A percentile compares a stretch with the other conserved stretches of the same genome.
These are phyloP conservation scores for Apiospora koreana DNA, from an alignment of 2,329 filamentous ascomycete species.

Conservation along the genomic window DNA sequence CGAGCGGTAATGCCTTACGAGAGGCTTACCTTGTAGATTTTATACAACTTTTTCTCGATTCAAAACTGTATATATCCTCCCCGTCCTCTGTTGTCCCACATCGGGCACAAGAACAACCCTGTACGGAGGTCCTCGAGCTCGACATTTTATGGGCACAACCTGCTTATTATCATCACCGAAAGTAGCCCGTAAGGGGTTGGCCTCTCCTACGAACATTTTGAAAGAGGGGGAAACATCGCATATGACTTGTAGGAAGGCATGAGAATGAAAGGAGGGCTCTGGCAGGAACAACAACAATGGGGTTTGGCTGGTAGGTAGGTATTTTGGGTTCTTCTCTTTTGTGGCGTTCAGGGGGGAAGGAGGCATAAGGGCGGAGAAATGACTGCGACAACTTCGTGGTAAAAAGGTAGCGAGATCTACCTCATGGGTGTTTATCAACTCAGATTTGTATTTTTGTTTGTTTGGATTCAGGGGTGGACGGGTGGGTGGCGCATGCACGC, in stretches of 20 bases:
- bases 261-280: background rate
- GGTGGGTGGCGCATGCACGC: background rate
- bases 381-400: background rate
- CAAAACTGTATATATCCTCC: conserved; percentile 11
- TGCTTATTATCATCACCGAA: background rate
- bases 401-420: conserved; percentile 10
- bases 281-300: background rate
- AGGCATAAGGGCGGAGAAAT: background rate
- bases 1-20: conserved; percentile 17
- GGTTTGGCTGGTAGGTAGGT: background rate
- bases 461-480: background rate
- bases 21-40: conserved; percentile 6
- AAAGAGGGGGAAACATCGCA: background rate
- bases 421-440: background rate
- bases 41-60: conserved; percentile 7
- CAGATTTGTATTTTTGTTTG: conserved; percentile 1
- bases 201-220: conserved; percentile 8
- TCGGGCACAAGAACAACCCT: background rate
- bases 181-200: background rate
- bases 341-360: background rate
- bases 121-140: background rate
- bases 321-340: background rate
- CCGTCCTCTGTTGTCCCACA: background rate
- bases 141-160: background rate
- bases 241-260: conserved; percentile 7